phyloP scores from a whole-genome alignment of 2,329 filamentous ascomycete species.

The Alternaria longipes region DNA sequence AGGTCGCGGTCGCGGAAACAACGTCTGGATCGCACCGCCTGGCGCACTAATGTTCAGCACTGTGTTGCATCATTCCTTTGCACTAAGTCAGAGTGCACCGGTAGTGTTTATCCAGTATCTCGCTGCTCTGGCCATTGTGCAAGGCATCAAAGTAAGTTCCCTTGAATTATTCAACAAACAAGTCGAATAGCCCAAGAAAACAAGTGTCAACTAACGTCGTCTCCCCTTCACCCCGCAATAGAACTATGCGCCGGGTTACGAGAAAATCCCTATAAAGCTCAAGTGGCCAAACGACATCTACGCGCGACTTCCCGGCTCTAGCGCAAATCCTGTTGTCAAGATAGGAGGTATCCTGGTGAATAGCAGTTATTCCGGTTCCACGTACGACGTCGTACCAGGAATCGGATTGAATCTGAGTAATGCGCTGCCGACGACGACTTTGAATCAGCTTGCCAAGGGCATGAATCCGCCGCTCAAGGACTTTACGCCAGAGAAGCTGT shows the following conservation, averaged over 20 bases:
- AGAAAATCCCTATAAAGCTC: conserved; percentile 78
- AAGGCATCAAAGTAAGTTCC: conserved; percentile 73
- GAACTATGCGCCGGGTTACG: conserved; percentile 79
- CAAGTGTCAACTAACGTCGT: no score
- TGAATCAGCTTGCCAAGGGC: conserved; percentile 72
- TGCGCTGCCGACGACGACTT: conserved; percentile 82
- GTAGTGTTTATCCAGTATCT: conserved; percentile 96
- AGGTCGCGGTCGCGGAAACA: conserved; percentile 85
- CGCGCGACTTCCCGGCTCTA: conserved; percentile 58
- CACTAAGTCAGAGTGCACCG: conserved; percentile 75
- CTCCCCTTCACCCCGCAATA: no score
- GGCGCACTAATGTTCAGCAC: conserved; percentile 89
- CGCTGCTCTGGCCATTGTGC: conserved; percentile 84
- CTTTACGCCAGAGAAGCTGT: conserved; percentile 79
- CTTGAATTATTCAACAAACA: no score
- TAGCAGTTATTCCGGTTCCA: conserved; percentile 77
- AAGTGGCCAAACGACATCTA: conserved; percentile 98
- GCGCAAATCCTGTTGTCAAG: conserved; percentile 74
- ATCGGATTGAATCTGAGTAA: conserved; percentile 86
- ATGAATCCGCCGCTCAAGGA: conserved; percentile 55
- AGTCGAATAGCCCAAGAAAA: no score
- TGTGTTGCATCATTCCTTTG: conserved; percentile 81
- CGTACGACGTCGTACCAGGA: conserved; percentile 86
- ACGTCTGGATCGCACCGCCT: conserved; percentile 93
- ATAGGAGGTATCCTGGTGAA: conserved; percentile 94